Evolutionary conservation across 2,329 filamentous ascomycete species (phyloP).

Genomic region (Bipolaris cookei): DNA sequence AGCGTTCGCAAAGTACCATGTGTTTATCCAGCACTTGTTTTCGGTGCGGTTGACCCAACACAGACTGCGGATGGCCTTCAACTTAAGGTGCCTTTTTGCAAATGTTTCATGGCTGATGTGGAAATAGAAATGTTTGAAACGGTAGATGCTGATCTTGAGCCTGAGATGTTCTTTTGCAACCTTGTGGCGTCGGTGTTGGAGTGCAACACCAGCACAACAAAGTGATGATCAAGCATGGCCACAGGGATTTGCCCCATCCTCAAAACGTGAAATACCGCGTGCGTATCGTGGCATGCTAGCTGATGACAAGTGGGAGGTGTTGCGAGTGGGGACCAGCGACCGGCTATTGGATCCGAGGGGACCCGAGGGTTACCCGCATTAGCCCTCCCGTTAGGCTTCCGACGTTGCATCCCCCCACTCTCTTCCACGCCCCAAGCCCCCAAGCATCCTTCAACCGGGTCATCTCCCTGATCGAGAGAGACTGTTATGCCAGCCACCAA

Average conservation of each 20-base stretch:
- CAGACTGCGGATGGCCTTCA: background rate
- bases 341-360: slow-evolving; percentile 18
- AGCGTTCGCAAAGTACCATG: slow-evolving; percentile 17
- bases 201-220: background rate
- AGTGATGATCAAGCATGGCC: background rate
- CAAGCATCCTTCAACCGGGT: background rate
- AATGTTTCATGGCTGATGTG: slow-evolving; percentile 6
- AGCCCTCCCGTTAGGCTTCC: slow-evolving; percentile 4
- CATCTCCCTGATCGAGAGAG: background rate
- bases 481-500: background rate
- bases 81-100: slow-evolving; percentile 1
- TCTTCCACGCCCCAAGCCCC: background rate
- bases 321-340: slow-evolving; percentile 17
- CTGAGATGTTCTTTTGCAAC: background rate
- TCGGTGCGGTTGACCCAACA: background rate
- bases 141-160: slow-evolving; percentile 3
- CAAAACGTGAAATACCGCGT: background rate
- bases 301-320: background rate
- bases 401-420: background rate
- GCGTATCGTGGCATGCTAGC: slow-evolving; percentile 1
- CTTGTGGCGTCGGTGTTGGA: background rate
- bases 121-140: slow-evolving; percentile 16
- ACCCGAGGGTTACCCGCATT: slow-evolving; percentile 14
- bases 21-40: slow-evolving; percentile 4
- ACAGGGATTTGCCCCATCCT: background rate